phyloP scores from a whole-genome alignment of 202 grass and related monocot species.

The Schoenoplectus tabernaemontani region DNA sequence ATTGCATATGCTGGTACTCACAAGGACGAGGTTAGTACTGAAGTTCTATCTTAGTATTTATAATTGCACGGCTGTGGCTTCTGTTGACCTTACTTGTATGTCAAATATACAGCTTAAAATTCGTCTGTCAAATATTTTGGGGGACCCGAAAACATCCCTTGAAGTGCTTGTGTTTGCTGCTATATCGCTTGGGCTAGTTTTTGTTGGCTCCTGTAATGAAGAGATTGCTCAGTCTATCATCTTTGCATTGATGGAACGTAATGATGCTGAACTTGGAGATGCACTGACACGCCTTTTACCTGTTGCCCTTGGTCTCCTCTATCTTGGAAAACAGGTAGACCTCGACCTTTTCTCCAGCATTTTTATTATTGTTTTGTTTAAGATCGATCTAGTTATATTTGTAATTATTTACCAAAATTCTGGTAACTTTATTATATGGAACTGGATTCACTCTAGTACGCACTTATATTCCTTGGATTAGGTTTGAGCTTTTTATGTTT shows the following conservation, averaged over 20 bases:
- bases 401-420: conserved; percentile 1
- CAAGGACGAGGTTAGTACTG: conserved; percentile 62
- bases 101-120: conserved; percentile 49
- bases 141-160: conserved; percentile 66
- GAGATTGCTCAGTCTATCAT: conserved; percentile 97
- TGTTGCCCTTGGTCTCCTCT: conserved; percentile 90
- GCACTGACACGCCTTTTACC: conserved; percentile 72
- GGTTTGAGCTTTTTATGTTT: not conserved
- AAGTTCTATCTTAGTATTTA: not conserved
- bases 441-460: not conserved
- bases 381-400: not conserved
- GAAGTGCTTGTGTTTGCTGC: conserved; percentile 89
- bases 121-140: conserved; percentile 64
- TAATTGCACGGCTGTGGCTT: conserved; percentile 4
- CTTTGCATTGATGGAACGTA: conserved; percentile 84
- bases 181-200: conserved; percentile 76
- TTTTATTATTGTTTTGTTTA: not conserved
- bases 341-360: not conserved
- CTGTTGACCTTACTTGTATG: conserved; percentile 25
- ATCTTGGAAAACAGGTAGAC: conserved; percentile 93
- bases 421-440: not conserved
- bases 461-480: conserved; percentile 5
- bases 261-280: conserved; percentile 70
- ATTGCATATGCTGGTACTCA: conserved; percentile 95
- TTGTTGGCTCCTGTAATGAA: conserved; percentile 96